Conservation (phyloP, 148 eudicot species). For the Rhododendron williamsianum region DNA sequence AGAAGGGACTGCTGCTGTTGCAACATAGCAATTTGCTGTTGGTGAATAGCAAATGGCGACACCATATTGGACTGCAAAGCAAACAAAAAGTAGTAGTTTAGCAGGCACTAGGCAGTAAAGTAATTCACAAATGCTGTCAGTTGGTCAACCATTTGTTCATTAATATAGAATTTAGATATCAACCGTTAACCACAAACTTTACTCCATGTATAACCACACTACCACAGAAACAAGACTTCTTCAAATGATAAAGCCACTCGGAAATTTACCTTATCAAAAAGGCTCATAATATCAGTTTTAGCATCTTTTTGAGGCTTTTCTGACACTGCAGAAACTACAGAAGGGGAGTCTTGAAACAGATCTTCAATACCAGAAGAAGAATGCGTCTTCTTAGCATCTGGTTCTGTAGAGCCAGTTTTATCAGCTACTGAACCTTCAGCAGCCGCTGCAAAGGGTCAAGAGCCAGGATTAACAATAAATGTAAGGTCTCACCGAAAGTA, state of each 20-base stretch:
- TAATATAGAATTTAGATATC: neutral
- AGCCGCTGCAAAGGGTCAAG: conserved; percentile 55
- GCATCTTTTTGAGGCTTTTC: conserved; percentile 71
- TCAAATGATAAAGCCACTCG: neutral
- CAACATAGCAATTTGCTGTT: conserved; percentile 86
- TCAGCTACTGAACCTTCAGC: conserved; percentile 55
- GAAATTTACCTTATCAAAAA: conserved; percentile 80
- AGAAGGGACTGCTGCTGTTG: conserved; percentile 91
- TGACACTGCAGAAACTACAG: conserved; percentile 26
- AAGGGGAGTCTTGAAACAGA: conserved; percentile 58
- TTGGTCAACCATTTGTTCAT: neutral
- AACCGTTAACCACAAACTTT: neutral
- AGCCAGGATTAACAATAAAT: neutral
- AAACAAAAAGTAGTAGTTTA: neutral
- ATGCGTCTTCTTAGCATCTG: conserved; percentile 41
- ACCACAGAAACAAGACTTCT: neutral
- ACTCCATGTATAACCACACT: neutral
- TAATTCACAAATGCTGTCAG: neutral
- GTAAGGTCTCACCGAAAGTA: neutral
- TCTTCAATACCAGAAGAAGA: conserved; percentile 69
- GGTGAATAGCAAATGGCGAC: conserved; percentile 79
- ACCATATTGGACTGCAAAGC: conserved; percentile 73
- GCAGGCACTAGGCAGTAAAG: neutral
- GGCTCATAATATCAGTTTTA: conserved; percentile 91
- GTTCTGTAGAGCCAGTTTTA: conserved; percentile 33